Evolutionary conservation across 2,329 filamentous ascomycete genomes (phyloP), one percentile per base, ranked within the genome.

Genomic region (Paraphaeosphaeria minitans): DNA sequence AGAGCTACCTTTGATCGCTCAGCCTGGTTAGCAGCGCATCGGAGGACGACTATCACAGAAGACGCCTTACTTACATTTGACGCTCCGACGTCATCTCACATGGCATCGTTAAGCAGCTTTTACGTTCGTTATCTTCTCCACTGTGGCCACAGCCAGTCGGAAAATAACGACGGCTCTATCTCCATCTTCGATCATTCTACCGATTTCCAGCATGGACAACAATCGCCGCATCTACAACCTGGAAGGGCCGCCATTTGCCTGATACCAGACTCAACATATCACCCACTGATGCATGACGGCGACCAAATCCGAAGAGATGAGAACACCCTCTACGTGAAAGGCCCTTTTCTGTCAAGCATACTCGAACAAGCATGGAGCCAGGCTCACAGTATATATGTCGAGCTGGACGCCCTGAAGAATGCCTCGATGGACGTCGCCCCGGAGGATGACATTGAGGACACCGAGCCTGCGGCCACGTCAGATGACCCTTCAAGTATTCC

Each of bases 1-100:
- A 72, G 70, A 29, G 66, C 72, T 16, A 63, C 67, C 10, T 70
- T 78, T 39, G 55, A 56, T 3, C 58, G 74, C 14, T 70, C 73
- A 2, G 59, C 62, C 7, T 72, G 64, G 53, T 65, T 24, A 59
- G 60, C 42, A 50, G 61, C 29, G 37, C 52, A 8, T 22, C 54
- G 35, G 57, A 47, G 56, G 19, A 61, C 49, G 16, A 57, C 56
- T 7, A 54, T 37, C 19, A 51, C 59, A 9, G 22, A 10, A 9
- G 51, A 58, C 2, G 54, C 65, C 29, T 62, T 63, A 4, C 45
- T 48, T 7, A 59, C 49, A 1, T 67, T 68, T 33, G 60, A 65
- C 19, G 61, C 64, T 8, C 53, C 59, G n/a, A 56, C 57, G 1
- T 56, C 60, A 3, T 64, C 57, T 13, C n/a, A 55, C 10, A 53